Conservation (phyloP, 306 rosid species). For the Lathyrus oleraceus region DNA sequence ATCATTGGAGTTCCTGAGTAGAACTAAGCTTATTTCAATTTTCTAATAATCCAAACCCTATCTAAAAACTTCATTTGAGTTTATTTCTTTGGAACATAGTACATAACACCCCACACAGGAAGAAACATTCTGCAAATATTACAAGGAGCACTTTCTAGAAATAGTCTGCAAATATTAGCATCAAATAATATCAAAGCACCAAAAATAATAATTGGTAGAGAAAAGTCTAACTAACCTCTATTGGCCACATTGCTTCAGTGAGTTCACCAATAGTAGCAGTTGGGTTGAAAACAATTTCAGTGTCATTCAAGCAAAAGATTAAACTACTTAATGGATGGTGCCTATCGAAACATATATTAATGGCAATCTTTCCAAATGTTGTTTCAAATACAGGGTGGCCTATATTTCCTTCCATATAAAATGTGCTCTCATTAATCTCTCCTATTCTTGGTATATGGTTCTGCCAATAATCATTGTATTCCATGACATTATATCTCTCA, state of each 20-base stretch:
- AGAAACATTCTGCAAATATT: neutral
- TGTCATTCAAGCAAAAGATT: constrained; percentile 91
- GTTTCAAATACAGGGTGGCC: constrained; percentile 96
- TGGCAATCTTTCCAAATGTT: constrained; percentile 76
- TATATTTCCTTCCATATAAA: constrained; percentile 92
- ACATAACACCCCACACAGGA: neutral
- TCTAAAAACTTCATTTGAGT: constrained; percentile 10
- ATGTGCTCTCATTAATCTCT: constrained; percentile 91
- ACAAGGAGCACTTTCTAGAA: neutral
- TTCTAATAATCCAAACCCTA: too few relatives aligned
- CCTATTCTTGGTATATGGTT: constrained; percentile 94
- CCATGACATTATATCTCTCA: too few relatives aligned
- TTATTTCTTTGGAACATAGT: neutral
- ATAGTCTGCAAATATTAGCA: too few relatives aligned
- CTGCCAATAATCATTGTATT: too few relatives aligned
- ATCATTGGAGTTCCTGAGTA: too few relatives aligned
- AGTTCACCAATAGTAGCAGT: constrained; percentile 94
- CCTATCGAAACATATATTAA: constrained; percentile 90
- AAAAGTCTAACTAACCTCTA: constrained; percentile 60
- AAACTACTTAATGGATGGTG: constrained; percentile 94
- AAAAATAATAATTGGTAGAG: too few relatives aligned
- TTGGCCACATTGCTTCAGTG: constrained; percentile 95
- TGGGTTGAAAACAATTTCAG: constrained; percentile 96
- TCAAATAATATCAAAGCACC: too few relatives aligned
- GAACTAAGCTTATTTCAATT: too few relatives aligned